Evolutionary conservation across 306 rosid species (phyloP), one percentile per base, ranked within the genome.

Genomic region (Sesbania bispinosa): DNA sequence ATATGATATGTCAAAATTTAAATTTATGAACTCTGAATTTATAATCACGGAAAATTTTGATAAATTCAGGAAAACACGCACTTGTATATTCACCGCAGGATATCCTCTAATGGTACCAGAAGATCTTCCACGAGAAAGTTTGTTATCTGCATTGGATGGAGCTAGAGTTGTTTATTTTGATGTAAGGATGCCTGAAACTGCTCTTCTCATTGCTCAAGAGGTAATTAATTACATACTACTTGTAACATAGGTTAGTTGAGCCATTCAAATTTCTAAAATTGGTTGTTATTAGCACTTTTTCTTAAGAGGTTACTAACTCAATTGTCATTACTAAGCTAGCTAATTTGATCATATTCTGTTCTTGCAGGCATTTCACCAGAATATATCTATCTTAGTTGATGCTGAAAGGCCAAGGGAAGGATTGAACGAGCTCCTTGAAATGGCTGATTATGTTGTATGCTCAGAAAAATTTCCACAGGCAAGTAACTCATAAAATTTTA

Each of bases 11-110:
- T n/a, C n/a, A n/a, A n/a, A n/a, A n/a, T n/a, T n/a, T n/a, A n/a
- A n/a, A n/a, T n/a, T n/a, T n/a, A n/a, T n/a, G 8, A 43, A 77
- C 36, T 61, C 60, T 67, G 42, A 67, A 67, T 62, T n/a, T n/a
- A n/a, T n/a, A n/a, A n/a, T n/a, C n/a, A n/a, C n/a, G n/a, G n/a
- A n/a, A n/a, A n/a, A n/a, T n/a, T n/a, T n/a, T n/a, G n/a, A n/a
- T n/a, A n/a, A n/a, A 77, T 81, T 77, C 80, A 95, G 99, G 88
- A 88, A 89, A 72, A 91, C 99, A 50, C 94, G 99, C n/a, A 95
- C 99, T 2, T 95, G 99, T 69, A 89, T 94, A 67, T 73, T 51
- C 82, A 91, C 96, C 10, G 52, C 88, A 19, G 99, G 97, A 68
- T 79, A 83, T 85, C 97, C 96, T 83, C 83, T 85, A 60, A 75